Percentiles rank a stretch among this genome's conserved stretches.
Conservation (phyloP, 768 basidiomycete genomes). For the Trametes elegans region DNA sequence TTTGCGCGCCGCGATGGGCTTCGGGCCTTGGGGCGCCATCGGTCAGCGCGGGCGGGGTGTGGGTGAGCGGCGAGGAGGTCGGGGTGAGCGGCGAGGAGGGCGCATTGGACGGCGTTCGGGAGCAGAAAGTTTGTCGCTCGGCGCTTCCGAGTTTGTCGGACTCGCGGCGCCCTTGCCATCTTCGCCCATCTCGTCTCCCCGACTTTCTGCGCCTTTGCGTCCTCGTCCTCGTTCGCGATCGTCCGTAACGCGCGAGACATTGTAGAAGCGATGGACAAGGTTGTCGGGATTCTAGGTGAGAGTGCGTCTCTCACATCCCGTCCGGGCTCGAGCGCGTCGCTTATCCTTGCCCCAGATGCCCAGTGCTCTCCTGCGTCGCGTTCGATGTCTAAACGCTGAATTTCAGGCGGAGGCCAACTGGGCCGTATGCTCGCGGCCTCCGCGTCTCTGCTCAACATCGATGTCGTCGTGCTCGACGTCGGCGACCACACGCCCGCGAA, state of each 20-base stretch:
- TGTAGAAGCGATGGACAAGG: constrained; percentile 24
- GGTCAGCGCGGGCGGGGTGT: constrained; percentile 2
- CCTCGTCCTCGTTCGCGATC: not conserved
- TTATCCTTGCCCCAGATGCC: not conserved
- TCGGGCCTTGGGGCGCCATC: constrained; percentile 21
- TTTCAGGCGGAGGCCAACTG: constrained; percentile 89
- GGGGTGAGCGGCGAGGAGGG: constrained; percentile 2
- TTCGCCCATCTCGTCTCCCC: not conserved
- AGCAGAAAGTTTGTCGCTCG: constrained; percentile 5
- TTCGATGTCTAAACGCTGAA: not conserved
- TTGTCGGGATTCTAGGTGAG: constrained; percentile 39
- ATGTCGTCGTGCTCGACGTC: constrained; percentile 81
- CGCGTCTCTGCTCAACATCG: constrained; percentile 83
- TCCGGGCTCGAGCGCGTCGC: not conserved
- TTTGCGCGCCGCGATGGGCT: constrained; percentile 25
- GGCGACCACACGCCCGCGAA: constrained; percentile 86
- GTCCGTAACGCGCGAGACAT: not conserved
- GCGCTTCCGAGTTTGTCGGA: constrained; percentile 13
- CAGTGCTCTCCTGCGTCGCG: not conserved
- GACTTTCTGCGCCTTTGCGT: not conserved
- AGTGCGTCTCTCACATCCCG: constrained; percentile 26
- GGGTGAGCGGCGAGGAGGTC: not conserved
- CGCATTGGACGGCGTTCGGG: not conserved
- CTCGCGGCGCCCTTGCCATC: not conserved
- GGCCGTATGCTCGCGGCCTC: constrained; percentile 95